Evolutionary conservation across 768 basidiomycete genomes (phyloP).

Genomic region (Harrya chromipes): DNA sequence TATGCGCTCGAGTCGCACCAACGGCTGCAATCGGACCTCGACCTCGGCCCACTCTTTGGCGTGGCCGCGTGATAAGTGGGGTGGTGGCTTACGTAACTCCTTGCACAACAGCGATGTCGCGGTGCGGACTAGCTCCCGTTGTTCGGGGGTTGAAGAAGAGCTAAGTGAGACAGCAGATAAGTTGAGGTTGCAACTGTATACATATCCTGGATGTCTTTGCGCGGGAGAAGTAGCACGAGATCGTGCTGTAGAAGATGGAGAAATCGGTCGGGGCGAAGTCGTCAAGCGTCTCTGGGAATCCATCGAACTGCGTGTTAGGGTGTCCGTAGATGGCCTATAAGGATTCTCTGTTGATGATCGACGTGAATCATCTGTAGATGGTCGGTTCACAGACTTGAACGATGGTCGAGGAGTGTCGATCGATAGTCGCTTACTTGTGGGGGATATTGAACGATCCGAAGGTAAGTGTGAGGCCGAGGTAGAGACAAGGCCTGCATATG

Average conservation of each 20-base stretch:
- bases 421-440: conserved; percentile 29
- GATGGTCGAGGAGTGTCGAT: conserved; percentile 20
- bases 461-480: conserved; percentile 52
- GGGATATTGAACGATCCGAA: conserved; percentile 31
- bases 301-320: conserved; percentile 15
- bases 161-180: conserved; percentile 57
- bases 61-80: conserved; percentile 51
- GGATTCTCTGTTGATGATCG: conserved; percentile 39
- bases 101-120: conserved; percentile 64
- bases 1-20: conserved; percentile 68
- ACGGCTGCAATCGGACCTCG: conserved; percentile 56
- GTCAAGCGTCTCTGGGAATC: conserved; percentile 27
- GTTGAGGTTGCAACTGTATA: conserved; percentile 55
- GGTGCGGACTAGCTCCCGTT: conserved; percentile 64
- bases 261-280: conserved; percentile 37
- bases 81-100: conserved; percentile 61
- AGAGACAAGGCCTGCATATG: conserved; percentile 42
- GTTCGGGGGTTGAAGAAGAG: conserved; percentile 49
- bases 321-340: conserved; percentile 32
- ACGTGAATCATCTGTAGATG: conserved; percentile 32
- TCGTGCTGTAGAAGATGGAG: conserved; percentile 42
- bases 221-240: conserved; percentile 46
- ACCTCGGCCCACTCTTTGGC: conserved; percentile 71
- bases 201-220: conserved; percentile 40
- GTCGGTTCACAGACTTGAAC: conserved; percentile 9